A percentile compares a stretch with the other conserved stretches of the same genome.
phyloP scores from a whole-genome alignment of 345 rosid species.

The Lumnitzera racemosa region DNA sequence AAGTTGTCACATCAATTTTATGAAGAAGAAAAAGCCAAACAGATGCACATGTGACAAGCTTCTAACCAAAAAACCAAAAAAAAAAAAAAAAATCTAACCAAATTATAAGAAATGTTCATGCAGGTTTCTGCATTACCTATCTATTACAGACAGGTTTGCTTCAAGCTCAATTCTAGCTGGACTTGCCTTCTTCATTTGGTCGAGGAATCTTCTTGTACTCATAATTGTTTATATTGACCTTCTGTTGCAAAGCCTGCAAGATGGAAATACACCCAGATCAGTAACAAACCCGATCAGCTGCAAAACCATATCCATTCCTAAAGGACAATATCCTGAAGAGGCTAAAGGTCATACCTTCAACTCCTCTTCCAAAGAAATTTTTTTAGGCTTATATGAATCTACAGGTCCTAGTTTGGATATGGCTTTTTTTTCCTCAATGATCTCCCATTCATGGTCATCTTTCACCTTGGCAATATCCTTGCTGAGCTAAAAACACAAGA shows the following conservation, averaged over 20 bases:
- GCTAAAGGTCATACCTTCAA: conserved; percentile 48
- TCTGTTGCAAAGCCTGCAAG: conserved; percentile 60
- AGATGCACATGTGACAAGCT: too few relatives aligned
- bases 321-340: background rate
- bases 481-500: conserved; percentile 38
- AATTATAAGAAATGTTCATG: too few relatives aligned
- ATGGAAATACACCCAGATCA: background rate
- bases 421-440: conserved; percentile 68
- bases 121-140: too few relatives aligned
- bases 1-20: too few relatives aligned
- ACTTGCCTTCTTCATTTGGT: conserved; percentile 51
- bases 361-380: conserved; percentile 73
- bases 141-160: background rate
- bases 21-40: too few relatives aligned
- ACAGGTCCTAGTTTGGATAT: conserved; percentile 75
- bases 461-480: conserved; percentile 84
- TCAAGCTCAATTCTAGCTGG: conserved; percentile 14
- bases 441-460: conserved; percentile 90
- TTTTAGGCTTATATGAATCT: conserved; percentile 70
- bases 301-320: background rate
- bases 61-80: too few relatives aligned
- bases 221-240: conserved; percentile 67
- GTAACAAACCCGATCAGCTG: background rate
- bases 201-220: conserved; percentile 84
- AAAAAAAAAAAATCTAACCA: too few relatives aligned